Evolutionary conservation across 495 filamentous ascomycete genomes (phyloP).

Genomic region (Daldinia loculata): DNA sequence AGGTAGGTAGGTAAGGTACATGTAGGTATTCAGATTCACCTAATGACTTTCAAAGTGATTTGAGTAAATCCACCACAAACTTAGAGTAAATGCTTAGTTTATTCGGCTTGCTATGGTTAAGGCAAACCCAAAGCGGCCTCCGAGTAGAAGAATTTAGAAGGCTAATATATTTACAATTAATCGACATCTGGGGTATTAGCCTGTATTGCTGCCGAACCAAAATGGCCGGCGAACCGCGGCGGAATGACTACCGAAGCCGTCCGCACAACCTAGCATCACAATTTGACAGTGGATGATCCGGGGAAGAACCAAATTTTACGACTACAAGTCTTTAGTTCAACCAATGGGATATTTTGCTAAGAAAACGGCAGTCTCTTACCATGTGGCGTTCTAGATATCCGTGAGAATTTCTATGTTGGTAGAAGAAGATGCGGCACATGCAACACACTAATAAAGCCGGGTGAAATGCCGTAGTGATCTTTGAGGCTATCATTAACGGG

Average conservation of each 20-base stretch:
- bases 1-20: no score
- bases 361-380: slow-evolving; percentile 5
- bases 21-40: background rate
- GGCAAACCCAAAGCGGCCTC: background rate
- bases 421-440: slow-evolving; percentile 25
- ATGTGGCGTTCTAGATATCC: background rate
- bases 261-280: slow-evolving; percentile 3
- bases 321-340: slow-evolving; percentile 6
- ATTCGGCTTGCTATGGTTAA: slow-evolving; percentile 12
- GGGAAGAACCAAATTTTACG: slow-evolving; percentile 24
- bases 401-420: background rate
- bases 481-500: slow-evolving; percentile 10
- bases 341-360: slow-evolving; percentile 3
- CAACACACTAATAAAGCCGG: slow-evolving; percentile 2
- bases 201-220: slow-evolving; percentile 30
- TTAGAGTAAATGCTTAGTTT: slow-evolving; percentile 9
- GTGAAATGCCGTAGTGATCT: background rate
- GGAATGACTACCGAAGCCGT: slow-evolving; percentile 35
- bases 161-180: slow-evolving; percentile 39
- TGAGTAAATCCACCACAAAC: slow-evolving; percentile 5
- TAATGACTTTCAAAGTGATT: slow-evolving; percentile 1
- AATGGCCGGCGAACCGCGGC: slow-evolving; percentile 23
- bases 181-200: slow-evolving; percentile 36
- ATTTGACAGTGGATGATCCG: slow-evolving; percentile 19
- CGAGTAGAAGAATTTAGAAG: slow-evolving; percentile 9